Conservation (phyloP, 805 yeast species). For the Naumovozyma baii region DNA sequence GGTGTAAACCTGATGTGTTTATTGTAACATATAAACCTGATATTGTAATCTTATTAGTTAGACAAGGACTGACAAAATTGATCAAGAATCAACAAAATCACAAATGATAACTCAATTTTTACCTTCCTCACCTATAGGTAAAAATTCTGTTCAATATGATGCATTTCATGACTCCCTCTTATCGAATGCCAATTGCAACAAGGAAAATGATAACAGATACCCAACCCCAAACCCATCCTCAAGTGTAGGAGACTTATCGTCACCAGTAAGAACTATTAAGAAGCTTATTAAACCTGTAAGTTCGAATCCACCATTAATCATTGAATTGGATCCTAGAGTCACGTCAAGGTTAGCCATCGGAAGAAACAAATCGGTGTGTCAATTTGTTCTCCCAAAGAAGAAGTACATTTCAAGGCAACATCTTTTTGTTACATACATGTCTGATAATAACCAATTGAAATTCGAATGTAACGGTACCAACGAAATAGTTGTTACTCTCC, state of each 20-base stretch:
- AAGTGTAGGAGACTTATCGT: conserved; percentile 34
- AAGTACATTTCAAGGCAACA: conserved; percentile 29
- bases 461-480: conserved; percentile 75
- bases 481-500: conserved; percentile 62
- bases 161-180: neutral
- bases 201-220: conserved; percentile 24
- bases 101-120: too few species aligned
- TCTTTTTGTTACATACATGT: conserved; percentile 32
- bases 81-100: too few species aligned
- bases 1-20: too few species aligned
- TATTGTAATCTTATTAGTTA: too few species aligned
- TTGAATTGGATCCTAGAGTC: conserved; percentile 13
- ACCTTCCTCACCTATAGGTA: too few species aligned
- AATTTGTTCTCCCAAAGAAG: conserved; percentile 24
- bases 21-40: too few species aligned
- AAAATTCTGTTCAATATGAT: conserved; percentile 38
- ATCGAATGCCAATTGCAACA: neutral
- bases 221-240: conserved; percentile 73
- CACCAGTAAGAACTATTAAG: conserved; percentile 21
- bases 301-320: conserved; percentile 1
- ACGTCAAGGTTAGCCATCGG: conserved; percentile 23
- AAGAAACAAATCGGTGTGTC: conserved; percentile 24
- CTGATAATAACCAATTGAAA: conserved; percentile 34
- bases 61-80: too few species aligned
- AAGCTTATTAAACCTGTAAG: neutral